Conservation (phyloP, 371 early-diverging fungal species). For the Rhizopus delemar region DNA sequence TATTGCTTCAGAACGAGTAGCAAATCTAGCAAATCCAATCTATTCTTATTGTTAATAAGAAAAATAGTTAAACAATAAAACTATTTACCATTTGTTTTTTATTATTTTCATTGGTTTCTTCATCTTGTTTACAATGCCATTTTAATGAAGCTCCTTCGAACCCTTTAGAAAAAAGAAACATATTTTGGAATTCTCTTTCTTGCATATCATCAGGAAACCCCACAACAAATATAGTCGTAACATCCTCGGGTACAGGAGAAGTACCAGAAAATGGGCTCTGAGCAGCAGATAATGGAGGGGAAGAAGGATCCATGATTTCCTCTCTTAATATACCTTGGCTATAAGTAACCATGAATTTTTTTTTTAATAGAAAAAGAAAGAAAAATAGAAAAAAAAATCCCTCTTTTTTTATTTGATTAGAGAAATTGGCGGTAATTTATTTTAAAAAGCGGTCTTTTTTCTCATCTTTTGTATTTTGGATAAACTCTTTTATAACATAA, state of each 20-base stretch:
- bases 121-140: slow-evolving; percentile 67
- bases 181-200: slow-evolving; percentile 96
- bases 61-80: neutral
- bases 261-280: slow-evolving; percentile 15
- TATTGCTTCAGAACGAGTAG: slow-evolving; percentile 39
- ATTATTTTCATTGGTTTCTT: slow-evolving; percentile 41
- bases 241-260: slow-evolving; percentile 48
- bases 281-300: slow-evolving; percentile 10
- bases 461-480: neutral
- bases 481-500: neutral
- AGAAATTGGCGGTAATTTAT: neutral
- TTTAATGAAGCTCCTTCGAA: slow-evolving; percentile 95
- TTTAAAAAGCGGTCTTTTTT: neutral
- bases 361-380: neutral
- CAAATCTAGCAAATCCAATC: slow-evolving; percentile 50
- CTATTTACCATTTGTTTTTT: slow-evolving; percentile 84
- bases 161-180: slow-evolving; percentile 94
- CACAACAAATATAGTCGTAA: slow-evolving; percentile 95
- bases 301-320: neutral
- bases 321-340: neutral
- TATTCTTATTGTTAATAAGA: slow-evolving; percentile 5
- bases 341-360: neutral
- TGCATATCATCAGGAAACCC: slow-evolving; percentile 97
- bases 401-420: too few relatives aligned
- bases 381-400: neutral